These are phyloP conservation scores for Suillus luteus DNA, from an alignment of 768 basidiomycete species.

Conservation along the genomic window DNA sequence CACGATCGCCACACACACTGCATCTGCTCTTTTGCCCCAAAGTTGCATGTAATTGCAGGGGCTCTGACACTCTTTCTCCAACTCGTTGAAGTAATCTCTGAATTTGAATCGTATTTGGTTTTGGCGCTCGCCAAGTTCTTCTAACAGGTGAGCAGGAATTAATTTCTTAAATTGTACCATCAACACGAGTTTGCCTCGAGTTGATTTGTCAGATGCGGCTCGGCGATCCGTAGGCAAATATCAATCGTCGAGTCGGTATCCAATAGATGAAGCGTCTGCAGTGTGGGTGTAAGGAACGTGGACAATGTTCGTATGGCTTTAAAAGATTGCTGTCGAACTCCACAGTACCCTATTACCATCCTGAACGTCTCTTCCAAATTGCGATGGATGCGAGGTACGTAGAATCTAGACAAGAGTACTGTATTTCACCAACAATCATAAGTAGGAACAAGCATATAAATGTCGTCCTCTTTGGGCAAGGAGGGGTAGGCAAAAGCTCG, in stretches of 20 bases:
- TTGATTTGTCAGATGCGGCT: neutral
- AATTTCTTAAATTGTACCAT: neutral
- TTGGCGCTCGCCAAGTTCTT: neutral
- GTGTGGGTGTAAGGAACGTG: neutral
- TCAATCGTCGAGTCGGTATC: neutral
- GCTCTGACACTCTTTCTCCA: neutral
- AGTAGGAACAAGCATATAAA: conserved; percentile 25
- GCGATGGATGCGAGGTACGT: neutral
- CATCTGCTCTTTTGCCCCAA: neutral
- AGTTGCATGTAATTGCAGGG: neutral
- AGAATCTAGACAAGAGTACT: neutral
- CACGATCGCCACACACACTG: neutral
- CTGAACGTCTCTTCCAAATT: neutral
- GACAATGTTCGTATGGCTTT: neutral
- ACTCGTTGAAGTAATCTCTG: neutral
- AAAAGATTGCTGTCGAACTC: neutral
- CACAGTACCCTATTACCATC: neutral
- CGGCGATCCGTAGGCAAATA: neutral
- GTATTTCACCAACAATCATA: neutral
- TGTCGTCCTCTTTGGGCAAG: conserved; percentile 45
- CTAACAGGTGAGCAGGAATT: neutral
- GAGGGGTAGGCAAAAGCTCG: conserved; percentile 38
- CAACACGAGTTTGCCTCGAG: conserved; percentile 1
- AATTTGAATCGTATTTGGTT: neutral
- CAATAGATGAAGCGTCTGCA: no score